Percentiles rank a stretch among this genome's conserved stretches.
These are phyloP conservation scores for Gyrodon lividus DNA, from an alignment of 768 basidiomycete species.

Conservation along the genomic window DNA sequence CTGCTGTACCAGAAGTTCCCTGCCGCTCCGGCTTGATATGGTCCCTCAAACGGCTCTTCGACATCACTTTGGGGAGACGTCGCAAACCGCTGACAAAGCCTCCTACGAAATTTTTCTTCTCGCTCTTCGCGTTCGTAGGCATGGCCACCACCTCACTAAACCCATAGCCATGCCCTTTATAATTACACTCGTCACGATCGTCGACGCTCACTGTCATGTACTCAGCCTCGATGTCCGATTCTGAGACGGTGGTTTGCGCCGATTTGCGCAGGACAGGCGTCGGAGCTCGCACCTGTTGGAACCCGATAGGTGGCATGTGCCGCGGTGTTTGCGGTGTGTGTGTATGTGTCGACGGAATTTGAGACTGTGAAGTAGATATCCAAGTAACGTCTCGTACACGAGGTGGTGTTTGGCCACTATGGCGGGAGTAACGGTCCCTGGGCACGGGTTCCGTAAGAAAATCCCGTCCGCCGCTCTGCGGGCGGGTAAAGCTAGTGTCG, in stretches of 20 bases:
- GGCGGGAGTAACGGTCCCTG: constrained; percentile 31
- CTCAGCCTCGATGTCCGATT: constrained; percentile 33
- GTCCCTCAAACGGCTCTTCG: constrained; percentile 28
- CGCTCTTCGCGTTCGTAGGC: constrained; percentile 26
- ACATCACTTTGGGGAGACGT: constrained; percentile 34
- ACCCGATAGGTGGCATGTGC: constrained; percentile 18
- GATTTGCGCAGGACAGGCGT: constrained; percentile 30
- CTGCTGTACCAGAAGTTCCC: background rate
- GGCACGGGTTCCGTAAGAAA: constrained; percentile 21
- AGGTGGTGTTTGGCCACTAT: constrained; percentile 23
- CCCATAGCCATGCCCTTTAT: constrained; percentile 22
- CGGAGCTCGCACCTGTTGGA: constrained; percentile 23
- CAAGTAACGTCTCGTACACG: constrained; percentile 33
- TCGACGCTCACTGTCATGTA: constrained; percentile 35
- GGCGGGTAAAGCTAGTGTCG: constrained; percentile 30
- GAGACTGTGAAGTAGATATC: constrained; percentile 29
- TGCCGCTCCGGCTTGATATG: constrained; percentile 24
- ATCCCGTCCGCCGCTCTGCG: constrained; percentile 28
- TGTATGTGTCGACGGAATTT: constrained; percentile 24
- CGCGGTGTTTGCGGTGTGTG: constrained; percentile 31
- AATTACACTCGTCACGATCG: constrained; percentile 18
- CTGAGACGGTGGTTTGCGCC: constrained; percentile 29
- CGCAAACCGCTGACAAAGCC: constrained; percentile 32
- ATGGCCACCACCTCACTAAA: constrained; percentile 21
- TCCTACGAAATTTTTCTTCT: constrained; percentile 31